A percentile compares a stretch with the other conserved stretches of the same genome.
These are phyloP conservation scores for Stromatinia cepivora DNA, from an alignment of 2,329 filamentous ascomycete species.

Conservation along the genomic window DNA sequence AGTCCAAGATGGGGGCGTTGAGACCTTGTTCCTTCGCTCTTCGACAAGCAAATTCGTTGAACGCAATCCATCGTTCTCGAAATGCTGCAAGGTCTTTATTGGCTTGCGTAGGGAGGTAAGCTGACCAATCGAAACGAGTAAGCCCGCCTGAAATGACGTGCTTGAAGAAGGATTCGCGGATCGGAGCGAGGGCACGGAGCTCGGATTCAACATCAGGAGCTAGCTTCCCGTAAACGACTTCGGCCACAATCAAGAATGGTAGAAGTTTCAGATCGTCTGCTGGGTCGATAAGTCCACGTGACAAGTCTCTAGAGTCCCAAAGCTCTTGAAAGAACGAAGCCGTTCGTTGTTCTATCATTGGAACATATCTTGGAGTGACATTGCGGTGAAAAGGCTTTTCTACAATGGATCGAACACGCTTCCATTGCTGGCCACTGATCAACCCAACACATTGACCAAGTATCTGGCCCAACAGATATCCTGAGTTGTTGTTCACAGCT, in stretches of 20 bases:
- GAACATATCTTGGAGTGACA: slow-evolving; percentile 12
- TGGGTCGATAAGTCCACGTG: slow-evolving; percentile 29
- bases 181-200: slow-evolving; percentile 34
- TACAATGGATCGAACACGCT: slow-evolving; percentile 31
- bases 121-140: slow-evolving; percentile 36
- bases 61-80: slow-evolving; percentile 39
- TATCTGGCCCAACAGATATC: slow-evolving; percentile 44
- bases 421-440: slow-evolving; percentile 42
- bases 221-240: slow-evolving; percentile 44
- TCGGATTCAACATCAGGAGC: slow-evolving; percentile 31
- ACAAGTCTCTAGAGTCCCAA: slow-evolving; percentile 2
- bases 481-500: slow-evolving; percentile 46
- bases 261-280: slow-evolving; percentile 36
- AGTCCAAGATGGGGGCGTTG: slow-evolving; percentile 21
- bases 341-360: slow-evolving; percentile 16
- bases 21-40: slow-evolving; percentile 12
- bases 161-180: slow-evolving; percentile 42
- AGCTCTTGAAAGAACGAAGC: slow-evolving; percentile 26
- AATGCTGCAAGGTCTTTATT: slow-evolving; percentile 39
- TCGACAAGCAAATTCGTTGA: slow-evolving; percentile 40
- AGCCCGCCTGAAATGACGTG: slow-evolving; percentile 43
- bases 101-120: slow-evolving; percentile 37
- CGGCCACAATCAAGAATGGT: slow-evolving; percentile 45
- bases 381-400: slow-evolving; percentile 27
- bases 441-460: slow-evolving; percentile 49